These are phyloP conservation scores for Malus hybrid DNA, from an alignment of 331 rosid species.

Conservation along the genomic window DNA sequence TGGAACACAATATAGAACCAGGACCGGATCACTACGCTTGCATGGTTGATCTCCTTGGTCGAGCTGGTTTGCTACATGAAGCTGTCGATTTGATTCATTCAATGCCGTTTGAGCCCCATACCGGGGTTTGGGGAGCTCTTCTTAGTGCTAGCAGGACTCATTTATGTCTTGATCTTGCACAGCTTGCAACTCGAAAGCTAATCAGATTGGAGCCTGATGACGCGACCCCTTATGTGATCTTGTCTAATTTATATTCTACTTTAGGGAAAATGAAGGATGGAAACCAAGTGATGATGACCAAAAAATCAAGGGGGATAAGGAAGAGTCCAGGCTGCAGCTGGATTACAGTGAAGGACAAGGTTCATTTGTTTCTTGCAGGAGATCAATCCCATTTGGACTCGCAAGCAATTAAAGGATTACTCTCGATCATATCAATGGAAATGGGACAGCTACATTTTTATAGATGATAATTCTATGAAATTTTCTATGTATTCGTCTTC, in stretches of 20 bases:
- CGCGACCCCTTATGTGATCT: slow-evolving; percentile 72
- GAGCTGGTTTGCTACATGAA: slow-evolving; percentile 63
- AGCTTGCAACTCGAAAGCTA: slow-evolving; percentile 55
- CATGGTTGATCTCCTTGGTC: slow-evolving; percentile 77
- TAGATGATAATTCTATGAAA: neutral
- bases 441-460: slow-evolving; percentile 20
- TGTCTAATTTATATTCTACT: slow-evolving; percentile 52
- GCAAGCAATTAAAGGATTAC: slow-evolving; percentile 21
- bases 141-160: slow-evolving; percentile 63
- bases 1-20: slow-evolving; percentile 43
- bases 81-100: slow-evolving; percentile 51
- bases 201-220: slow-evolving; percentile 53
- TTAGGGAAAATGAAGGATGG: slow-evolving; percentile 46
- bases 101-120: slow-evolving; percentile 63
- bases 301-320: slow-evolving; percentile 42
- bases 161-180: slow-evolving; percentile 54
- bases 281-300: slow-evolving; percentile 35
- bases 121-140: slow-evolving; percentile 84
- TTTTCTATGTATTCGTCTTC: neutral
- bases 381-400: slow-evolving; percentile 33
- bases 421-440: slow-evolving; percentile 27
- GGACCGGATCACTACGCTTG: slow-evolving; percentile 69
- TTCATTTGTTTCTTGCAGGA: slow-evolving; percentile 57
- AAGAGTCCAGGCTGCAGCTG: slow-evolving; percentile 86
- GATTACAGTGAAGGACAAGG: slow-evolving; percentile 43